Conservation (phyloP, 768 basidiomycete species). For the Cyclocybe cylindracea region DNA sequence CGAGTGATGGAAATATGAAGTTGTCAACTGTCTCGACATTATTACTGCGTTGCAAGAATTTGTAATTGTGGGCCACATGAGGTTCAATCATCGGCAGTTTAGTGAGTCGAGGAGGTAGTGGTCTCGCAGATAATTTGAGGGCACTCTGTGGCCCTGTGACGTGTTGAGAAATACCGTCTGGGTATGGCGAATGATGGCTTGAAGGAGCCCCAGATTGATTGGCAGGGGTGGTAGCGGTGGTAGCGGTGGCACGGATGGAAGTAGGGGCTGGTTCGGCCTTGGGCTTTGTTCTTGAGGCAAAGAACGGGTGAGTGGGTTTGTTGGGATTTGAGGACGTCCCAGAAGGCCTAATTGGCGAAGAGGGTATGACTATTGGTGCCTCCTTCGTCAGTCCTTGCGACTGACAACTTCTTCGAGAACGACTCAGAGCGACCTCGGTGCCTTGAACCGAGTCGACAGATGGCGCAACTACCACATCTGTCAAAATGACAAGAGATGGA, state of each 20-base stretch:
- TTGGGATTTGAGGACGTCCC: conserved; percentile 14
- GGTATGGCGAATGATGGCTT: conserved; percentile 40
- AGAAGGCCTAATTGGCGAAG: conserved; percentile 35
- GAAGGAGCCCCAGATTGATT: not conserved
- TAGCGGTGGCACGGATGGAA: not conserved
- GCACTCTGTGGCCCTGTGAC: conserved; percentile 56
- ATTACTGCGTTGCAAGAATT: conserved; percentile 8
- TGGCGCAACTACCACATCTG: not conserved
- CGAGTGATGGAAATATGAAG: conserved; percentile 2
- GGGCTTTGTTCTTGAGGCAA: conserved; percentile 30
- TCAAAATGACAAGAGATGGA: conserved; percentile 23
- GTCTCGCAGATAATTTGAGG: conserved; percentile 1
- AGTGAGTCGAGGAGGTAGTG: not conserved
- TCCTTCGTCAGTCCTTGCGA: conserved; percentile 32
- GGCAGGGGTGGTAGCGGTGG: no score
- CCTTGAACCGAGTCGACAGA: not conserved
- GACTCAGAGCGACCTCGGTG: not conserved
- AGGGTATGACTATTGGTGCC: conserved; percentile 46
- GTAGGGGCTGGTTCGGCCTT: conserved; percentile 11
- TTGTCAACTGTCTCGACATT: conserved; percentile 2
- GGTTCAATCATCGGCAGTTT: not conserved
- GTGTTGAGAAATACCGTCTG: conserved; percentile 55
- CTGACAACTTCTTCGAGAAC: conserved; percentile 6
- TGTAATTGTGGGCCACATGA: conserved; percentile 1
- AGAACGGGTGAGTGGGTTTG: conserved; percentile 46